A percentile compares a stretch with the other conserved stretches of the same genome.
phyloP scores from a whole-genome alignment of 2,329 filamentous ascomycete genomes.

The Cytospora mali region DNA sequence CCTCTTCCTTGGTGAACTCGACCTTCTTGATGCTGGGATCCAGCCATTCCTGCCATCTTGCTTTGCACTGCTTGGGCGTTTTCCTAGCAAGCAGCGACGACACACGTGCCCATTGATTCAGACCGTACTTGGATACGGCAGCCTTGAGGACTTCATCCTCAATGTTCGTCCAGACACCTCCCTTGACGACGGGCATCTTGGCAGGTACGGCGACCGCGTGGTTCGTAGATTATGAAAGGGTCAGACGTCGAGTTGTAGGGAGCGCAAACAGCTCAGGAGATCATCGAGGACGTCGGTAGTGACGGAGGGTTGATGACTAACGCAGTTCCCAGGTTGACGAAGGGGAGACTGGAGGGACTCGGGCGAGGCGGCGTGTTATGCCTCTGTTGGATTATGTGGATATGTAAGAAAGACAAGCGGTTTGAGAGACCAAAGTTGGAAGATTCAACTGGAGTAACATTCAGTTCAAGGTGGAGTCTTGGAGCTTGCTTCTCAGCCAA shows the following conservation, averaged over 20 bases:
- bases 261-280: constrained; percentile 2
- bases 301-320: not conserved
- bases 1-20: constrained; percentile 98
- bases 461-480: not conserved
- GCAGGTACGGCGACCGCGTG: constrained; percentile 25
- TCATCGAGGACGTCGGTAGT: not conserved
- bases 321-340: not conserved
- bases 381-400: not conserved
- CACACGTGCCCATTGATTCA: constrained; percentile 98
- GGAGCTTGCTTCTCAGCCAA: not conserved
- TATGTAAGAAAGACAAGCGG: not conserved
- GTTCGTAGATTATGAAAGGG: not conserved
- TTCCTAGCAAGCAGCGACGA: constrained; percentile 96
- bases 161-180: constrained; percentile 75
- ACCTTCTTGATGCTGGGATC: constrained; percentile 98
- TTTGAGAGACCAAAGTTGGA: not conserved
- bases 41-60: constrained; percentile 97
- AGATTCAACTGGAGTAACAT: not conserved
- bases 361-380: not conserved
- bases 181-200: constrained; percentile 72
- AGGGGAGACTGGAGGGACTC: not conserved
- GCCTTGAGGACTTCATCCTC: constrained; percentile 98
- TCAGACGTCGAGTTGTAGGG: not conserved
- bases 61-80: constrained; percentile 98
- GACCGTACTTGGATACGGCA: constrained; percentile 88